A percentile compares a stretch with the other conserved stretches of the same genome.
Evolutionary conservation across 2,329 filamentous ascomycete species (phyloP).

Genomic region (Tolypocladium pustulatum): DNA sequence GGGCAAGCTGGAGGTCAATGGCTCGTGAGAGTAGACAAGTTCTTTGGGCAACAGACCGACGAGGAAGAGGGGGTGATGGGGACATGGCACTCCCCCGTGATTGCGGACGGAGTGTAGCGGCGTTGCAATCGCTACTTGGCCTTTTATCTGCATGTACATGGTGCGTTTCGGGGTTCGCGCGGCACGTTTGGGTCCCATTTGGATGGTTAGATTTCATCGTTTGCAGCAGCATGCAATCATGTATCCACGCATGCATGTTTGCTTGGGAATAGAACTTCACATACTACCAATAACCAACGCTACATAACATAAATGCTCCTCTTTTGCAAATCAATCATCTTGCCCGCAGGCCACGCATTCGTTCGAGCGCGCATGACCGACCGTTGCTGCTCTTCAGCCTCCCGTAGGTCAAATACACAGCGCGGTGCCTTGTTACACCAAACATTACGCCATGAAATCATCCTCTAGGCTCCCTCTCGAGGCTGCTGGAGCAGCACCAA

Average conservation of each 20-base stretch:
- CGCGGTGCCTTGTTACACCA: too few relatives aligned
- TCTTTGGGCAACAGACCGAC: background rate
- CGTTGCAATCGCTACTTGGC: background rate
- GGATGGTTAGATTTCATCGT: background rate
- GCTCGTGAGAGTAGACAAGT: conserved; percentile 12
- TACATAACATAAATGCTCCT: background rate
- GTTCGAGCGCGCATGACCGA: background rate
- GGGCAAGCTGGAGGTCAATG: conserved; percentile 38
- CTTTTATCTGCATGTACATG: background rate
- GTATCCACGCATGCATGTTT: background rate
- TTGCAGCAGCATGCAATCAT: background rate
- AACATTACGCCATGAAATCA: conserved; percentile 30
- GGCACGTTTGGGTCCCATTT: background rate
- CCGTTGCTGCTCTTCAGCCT: background rate
- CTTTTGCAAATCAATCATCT: background rate
- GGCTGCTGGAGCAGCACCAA: conserved; percentile 13
- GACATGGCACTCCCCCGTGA: background rate
- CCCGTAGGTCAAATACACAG: too few relatives aligned
- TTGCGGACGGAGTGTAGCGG: background rate
- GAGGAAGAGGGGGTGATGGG: background rate
- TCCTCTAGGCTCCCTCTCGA: conserved; percentile 26
- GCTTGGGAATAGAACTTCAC: background rate
- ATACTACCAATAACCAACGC: background rate
- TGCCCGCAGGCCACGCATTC: background rate
- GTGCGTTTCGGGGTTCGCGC: background rate